These are phyloP conservation scores for Gelatoporia subvermispora DNA, from an alignment of 768 basidiomycete genomes.

Conservation along the genomic window DNA sequence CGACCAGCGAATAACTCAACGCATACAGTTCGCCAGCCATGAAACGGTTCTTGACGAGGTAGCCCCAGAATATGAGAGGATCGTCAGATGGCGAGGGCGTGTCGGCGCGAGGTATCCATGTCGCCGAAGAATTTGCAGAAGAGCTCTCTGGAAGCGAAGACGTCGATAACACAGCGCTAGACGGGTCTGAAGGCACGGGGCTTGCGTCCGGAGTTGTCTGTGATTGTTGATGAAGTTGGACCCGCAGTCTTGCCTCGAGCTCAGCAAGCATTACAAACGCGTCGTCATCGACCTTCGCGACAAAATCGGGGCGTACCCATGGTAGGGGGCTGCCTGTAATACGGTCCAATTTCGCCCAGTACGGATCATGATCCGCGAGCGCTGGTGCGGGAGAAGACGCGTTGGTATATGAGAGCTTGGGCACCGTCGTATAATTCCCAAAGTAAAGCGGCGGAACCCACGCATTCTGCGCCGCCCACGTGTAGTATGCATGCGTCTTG, in stretches of 20 bases:
- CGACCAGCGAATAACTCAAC: slow-evolving; percentile 81
- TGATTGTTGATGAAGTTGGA: slow-evolving; percentile 51
- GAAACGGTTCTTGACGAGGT: slow-evolving; percentile 86
- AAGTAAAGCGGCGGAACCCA: slow-evolving; percentile 81
- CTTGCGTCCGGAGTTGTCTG: background rate
- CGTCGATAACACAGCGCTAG: background rate
- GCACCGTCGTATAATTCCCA: slow-evolving; percentile 35
- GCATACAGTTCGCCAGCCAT: slow-evolving; percentile 96
- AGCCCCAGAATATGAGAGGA: slow-evolving; percentile 84
- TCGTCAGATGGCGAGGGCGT: slow-evolving; percentile 33
- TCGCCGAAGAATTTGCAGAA: background rate
- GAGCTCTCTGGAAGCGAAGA: background rate
- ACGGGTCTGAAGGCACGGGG: background rate
- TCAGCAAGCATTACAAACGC: slow-evolving; percentile 94
- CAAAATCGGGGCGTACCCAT: slow-evolving; percentile 88
- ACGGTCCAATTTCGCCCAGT: slow-evolving; percentile 47
- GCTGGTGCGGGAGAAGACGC: slow-evolving; percentile 47
- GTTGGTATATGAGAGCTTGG: slow-evolving; percentile 66
- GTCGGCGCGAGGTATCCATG: background rate
- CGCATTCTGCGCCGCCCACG: slow-evolving; percentile 87
- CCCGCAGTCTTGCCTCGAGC: slow-evolving; percentile 81
- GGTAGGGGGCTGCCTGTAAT: slow-evolving; percentile 38
- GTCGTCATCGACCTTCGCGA: slow-evolving; percentile 94
- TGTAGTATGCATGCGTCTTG: slow-evolving; percentile 88
- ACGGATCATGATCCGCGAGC: slow-evolving; percentile 72